Base-by-base conservation (phyloP, 345 rosid species). In the Salix exigua region DNA sequence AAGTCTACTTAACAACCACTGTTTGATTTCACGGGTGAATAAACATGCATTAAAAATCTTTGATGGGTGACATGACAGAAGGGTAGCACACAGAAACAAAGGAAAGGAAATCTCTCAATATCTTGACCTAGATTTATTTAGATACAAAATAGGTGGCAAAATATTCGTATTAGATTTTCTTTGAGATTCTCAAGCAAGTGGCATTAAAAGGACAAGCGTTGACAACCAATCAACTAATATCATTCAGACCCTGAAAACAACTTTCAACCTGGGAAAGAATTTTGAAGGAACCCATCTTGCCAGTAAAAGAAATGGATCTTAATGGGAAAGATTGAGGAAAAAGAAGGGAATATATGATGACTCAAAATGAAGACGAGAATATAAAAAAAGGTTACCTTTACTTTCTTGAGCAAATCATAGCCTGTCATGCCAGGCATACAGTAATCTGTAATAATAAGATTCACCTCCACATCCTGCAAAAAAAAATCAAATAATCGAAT, bases 351-450 rank as follows among this genome's bases (percentile, higher is more conserved):
- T 74, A 77, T 69, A 82, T 77, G 76, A 75, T 73, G 28, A 14
- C 73, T 66, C 63, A 14, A 6, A 66, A 64, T 30, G 46, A 16
- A 66, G 68, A 73, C 66, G 51, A 31, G 35, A 70, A 25, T 75
- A 71, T 11, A 46, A 0, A 14, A 33, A 48, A 51, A 40, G 31
- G 37, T 28, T 55, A 89, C 96, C 91, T 91, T 91, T 75, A 91
- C 81, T 83, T 88, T 89, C 89, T 85, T 89, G 53, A 91, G 93
- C 81, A 91, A 81, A 84, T 91, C 93, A 83, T 89, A 91, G 76
- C 93, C 93, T n/a, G 91, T 89, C 96, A 91, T 89, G 75, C 91
- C 96, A 28, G 93, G 96, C 96, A 91, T 91, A 81, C 93, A 88
- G 80, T 89, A 91, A 80, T 89, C 93, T 23, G 96, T 91, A 61